A percentile compares a stretch with the other conserved stretches of the same genome.
These are phyloP conservation scores for Syzygium aromaticum DNA, from an alignment of 345 rosid genomes.

Conservation along the genomic window DNA sequence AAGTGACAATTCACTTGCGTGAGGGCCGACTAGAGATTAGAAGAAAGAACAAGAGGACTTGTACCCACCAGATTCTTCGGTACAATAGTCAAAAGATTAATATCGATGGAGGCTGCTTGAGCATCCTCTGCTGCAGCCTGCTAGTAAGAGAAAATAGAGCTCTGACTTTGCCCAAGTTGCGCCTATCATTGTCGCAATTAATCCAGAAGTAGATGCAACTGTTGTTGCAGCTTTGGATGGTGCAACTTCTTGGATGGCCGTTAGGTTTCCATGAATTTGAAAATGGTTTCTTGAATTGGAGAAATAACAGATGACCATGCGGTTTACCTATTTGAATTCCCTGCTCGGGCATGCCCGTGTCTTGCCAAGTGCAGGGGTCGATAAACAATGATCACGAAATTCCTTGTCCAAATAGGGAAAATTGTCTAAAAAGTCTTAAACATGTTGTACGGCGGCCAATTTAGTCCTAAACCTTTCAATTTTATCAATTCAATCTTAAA, in stretches of 20 bases:
- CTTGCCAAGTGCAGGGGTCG: neutral
- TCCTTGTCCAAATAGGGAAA: neutral
- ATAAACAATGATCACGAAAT: neutral
- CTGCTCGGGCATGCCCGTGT: neutral
- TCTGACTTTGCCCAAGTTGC: no score
- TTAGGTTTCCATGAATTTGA: neutral
- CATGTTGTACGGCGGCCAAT: no score
- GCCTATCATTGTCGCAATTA: no score
- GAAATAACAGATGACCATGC: neutral
- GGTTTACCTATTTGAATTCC: neutral
- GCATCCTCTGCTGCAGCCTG: no score
- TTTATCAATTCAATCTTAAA: no score
- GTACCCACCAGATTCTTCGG: slow-evolving; percentile 58
- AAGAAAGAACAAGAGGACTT: neutral
- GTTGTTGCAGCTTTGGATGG: neutral
- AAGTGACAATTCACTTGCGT: neutral
- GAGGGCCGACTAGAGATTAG: neutral
- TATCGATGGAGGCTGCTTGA: neutral
- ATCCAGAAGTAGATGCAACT: neutral
- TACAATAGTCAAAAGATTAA: neutral
- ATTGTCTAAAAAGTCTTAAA: no score
- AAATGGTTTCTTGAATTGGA: neutral
- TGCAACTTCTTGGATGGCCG: neutral
- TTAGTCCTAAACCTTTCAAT: no score
- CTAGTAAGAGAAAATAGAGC: no score